A percentile compares a stretch with the other conserved stretches of the same genome.
These are phyloP conservation scores for Primulina tabacum DNA, from an alignment of 257 asterid genomes.

Conservation along the genomic window DNA sequence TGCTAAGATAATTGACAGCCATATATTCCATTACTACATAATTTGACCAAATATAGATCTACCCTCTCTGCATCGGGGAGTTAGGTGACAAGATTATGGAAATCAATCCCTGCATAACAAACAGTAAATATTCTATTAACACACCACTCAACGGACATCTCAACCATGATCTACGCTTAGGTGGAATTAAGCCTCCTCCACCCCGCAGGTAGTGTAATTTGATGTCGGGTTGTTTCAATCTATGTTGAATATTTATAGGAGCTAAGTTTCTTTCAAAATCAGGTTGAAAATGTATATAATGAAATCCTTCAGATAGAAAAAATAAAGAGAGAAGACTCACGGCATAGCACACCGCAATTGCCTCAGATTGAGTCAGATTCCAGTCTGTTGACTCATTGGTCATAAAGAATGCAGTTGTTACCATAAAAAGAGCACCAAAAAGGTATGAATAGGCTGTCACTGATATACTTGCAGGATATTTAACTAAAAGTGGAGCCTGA, in stretches of 20 bases:
- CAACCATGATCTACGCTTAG: neutral
- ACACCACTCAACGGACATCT: neutral
- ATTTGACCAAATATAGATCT: neutral
- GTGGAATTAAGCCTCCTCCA: neutral
- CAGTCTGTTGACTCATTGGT: slow-evolving; percentile 36
- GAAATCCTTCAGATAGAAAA: slow-evolving; percentile 6
- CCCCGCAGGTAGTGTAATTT: neutral
- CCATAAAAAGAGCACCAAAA: slow-evolving; percentile 52
- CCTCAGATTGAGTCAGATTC: slow-evolving; percentile 42
- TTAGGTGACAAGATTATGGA: neutral
- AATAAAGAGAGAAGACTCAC: slow-evolving; percentile 48
- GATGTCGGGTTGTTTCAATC: neutral
- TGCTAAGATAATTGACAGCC: too few species aligned
- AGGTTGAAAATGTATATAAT: neutral
- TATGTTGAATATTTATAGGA: slow-evolving; percentile 4
- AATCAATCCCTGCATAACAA: neutral
- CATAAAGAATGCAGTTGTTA: slow-evolving; percentile 44
- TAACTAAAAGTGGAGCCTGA: slow-evolving; percentile 85
- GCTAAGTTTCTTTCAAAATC: neutral
- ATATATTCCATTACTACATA: neutral
- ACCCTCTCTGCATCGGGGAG: neutral
- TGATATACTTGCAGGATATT: slow-evolving; percentile 78
- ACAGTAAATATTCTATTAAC: too few species aligned
- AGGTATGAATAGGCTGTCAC: slow-evolving; percentile 49
- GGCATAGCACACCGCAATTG: slow-evolving; percentile 73